Percentiles rank a stretch among this genome's conserved stretches.
These are phyloP conservation scores for Serendipita indica DNA, from an alignment of 768 basidiomycete genomes.

Conservation along the genomic window DNA sequence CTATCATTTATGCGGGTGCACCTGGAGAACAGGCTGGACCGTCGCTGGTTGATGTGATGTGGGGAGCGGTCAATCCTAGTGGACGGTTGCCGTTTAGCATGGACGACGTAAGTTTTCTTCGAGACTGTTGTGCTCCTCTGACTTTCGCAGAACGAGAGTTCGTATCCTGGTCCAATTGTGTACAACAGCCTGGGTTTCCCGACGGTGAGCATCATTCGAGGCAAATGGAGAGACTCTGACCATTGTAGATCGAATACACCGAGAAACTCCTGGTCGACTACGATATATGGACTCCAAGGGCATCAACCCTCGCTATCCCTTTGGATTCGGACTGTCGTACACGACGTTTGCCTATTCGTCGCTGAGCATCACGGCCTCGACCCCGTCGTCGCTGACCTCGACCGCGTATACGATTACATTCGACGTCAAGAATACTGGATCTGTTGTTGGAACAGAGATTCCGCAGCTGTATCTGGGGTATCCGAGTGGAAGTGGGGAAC, in stretches of 20 bases:
- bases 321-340: slow-evolving; percentile 63
- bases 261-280: slow-evolving; percentile 22
- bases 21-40: slow-evolving; percentile 28
- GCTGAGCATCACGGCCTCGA: slow-evolving; percentile 26
- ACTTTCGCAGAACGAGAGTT: not conserved
- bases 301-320: slow-evolving; percentile 61
- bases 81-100: slow-evolving; percentile 26
- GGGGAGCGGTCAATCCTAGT: slow-evolving; percentile 25
- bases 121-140: slow-evolving; percentile 17
- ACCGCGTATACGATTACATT: slow-evolving; percentile 25
- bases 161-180: slow-evolving; percentile 13
- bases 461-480: slow-evolving; percentile 41
- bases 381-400: not conserved
- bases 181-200: slow-evolving; percentile 16
- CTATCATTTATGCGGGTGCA: slow-evolving; percentile 37
- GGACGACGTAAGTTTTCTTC: slow-evolving; percentile 22
- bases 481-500: slow-evolving; percentile 33
- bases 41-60: slow-evolving; percentile 27
- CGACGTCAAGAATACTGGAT: slow-evolving; percentile 34
- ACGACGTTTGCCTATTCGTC: slow-evolving; percentile 52
- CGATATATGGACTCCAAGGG: slow-evolving; percentile 29
- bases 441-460: slow-evolving; percentile 36
- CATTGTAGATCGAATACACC: slow-evolving; percentile 24
- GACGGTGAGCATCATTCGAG: slow-evolving; percentile 10
- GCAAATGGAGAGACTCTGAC: not conserved